Conservation (phyloP, 2,329 filamentous ascomycete genomes). For the Drechslerella stenobrocha region DNA sequence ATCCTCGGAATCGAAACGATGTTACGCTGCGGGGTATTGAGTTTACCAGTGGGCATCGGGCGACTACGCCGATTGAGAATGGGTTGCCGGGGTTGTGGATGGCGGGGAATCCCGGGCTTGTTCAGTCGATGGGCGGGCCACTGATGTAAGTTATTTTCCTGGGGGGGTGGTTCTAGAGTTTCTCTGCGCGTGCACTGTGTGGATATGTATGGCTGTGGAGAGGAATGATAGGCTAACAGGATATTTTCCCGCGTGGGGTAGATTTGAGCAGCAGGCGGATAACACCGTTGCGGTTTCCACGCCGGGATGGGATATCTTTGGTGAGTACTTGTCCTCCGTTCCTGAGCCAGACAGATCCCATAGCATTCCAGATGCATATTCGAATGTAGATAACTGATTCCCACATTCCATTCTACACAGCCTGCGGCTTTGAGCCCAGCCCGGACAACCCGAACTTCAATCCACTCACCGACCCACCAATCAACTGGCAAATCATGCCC, state of each 20-base stretch:
- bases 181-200: not conserved
- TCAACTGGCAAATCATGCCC: slow-evolving; percentile 20
- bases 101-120: slow-evolving; percentile 13
- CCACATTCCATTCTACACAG: too few relatives aligned
- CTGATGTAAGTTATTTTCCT: slow-evolving; percentile 21
- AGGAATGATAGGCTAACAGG: not conserved
- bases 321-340: slow-evolving; percentile 13
- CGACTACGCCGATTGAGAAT: slow-evolving; percentile 8
- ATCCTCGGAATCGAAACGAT: slow-evolving; percentile 1
- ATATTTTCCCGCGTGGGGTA: slow-evolving; percentile 10
- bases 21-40: slow-evolving; percentile 8
- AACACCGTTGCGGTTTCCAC: not conserved
- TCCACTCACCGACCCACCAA: not conserved
- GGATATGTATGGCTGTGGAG: not conserved
- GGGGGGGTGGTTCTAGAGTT: not conserved
- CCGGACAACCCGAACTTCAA: not conserved
- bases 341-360: too few relatives aligned
- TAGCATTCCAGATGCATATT: not conserved
- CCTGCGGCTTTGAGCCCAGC: not conserved
- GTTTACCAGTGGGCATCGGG: slow-evolving; percentile 28
- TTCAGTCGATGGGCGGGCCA: slow-evolving; percentile 4
- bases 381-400: too few relatives aligned
- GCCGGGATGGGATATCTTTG: slow-evolving; percentile 22
- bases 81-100: slow-evolving; percentile 21
- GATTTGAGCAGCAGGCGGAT: slow-evolving; percentile 13